Conservation (phyloP, 345 rosid genomes). For the Erucastrum elatum region DNA sequence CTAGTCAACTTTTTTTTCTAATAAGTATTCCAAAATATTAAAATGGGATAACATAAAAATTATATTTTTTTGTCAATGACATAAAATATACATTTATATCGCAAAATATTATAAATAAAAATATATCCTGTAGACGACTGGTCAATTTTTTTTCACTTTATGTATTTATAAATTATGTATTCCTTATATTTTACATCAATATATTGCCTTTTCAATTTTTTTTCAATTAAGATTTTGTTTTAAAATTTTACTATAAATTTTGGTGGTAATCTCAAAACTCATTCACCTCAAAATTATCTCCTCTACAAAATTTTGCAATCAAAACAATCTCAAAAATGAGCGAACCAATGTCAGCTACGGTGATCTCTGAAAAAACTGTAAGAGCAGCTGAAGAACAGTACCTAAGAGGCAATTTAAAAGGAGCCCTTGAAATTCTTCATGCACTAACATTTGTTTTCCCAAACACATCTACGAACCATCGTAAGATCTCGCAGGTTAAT, state of each 20-base stretch:
- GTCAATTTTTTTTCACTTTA: not conserved
- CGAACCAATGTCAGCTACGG: not conserved
- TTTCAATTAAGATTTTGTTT: not conserved
- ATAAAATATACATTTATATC: not conserved
- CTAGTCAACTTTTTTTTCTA: not conserved
- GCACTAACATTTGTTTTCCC: not conserved
- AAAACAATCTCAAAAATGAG: not conserved
- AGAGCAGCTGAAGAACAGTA: not conserved
- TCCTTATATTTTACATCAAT: not conserved
- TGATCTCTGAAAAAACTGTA: not conserved
- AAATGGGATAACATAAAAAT: not conserved
- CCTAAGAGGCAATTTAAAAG: not conserved
- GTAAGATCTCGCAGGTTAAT: not conserved
- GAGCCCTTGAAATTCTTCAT: not conserved
- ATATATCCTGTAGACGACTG: not conserved
- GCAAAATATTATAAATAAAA: not conserved
- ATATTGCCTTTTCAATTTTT: not conserved
- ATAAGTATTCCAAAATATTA: not conserved
- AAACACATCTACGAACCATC: conserved; percentile 5
- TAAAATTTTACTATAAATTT: not conserved
- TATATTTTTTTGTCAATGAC: not conserved
- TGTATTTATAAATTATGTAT: not conserved
- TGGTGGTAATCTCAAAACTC: not conserved
- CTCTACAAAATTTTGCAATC: not conserved
- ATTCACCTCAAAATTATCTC: not conserved